Evolutionary conservation across 768 basidiomycete genomes (phyloP), one percentile per base, ranked within the genome.

Genomic region (Erythrobasidium yunnanense): DNA sequence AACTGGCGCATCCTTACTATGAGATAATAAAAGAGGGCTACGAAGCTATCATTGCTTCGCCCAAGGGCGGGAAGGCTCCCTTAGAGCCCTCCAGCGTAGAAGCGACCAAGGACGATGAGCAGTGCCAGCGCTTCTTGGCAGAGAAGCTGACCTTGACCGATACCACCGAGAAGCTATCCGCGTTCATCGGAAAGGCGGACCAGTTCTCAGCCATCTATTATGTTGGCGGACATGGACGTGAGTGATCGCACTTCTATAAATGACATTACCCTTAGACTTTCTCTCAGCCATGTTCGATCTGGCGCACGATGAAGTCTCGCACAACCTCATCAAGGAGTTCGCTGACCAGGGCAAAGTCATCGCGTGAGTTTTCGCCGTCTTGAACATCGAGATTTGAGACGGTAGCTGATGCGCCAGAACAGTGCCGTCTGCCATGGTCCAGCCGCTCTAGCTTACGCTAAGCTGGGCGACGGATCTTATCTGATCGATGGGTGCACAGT

Each of bases 181-280:
- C 84, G 0, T 81, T 88, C 69, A 78, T 63, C 2, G 65, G 51
- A 6, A 66, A 80, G 50, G 76, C 76, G 4, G 75, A 79, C 32
- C 82, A 86, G 70, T 88, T 87, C 72, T 83, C 81, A 63, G 87
- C 84, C 22, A 77, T 90, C 60, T 88, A 86, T 77, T 88, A 87
- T 72, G 81, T 86, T 63, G 88, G 87, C 52, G 62, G n/a, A n/a
- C n/a, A n/a, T n/a, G n/a, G n/a, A n/a, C n/a, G n/a, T n/a, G n/a
- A n/a, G n/a, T n/a, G n/a, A n/a, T n/a, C n/a, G n/a, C n/a, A n/a
- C n/a, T n/a, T n/a, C n/a, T n/a, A n/a, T n/a, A n/a, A n/a, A n/a
- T n/a, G n/a, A n/a, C n/a, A n/a, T n/a, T n/a, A n/a, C n/a, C n/a
- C n/a, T n/a, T n/a, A n/a, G n/a, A n/a, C n/a, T 6, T 33, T 23